Evolutionary conservation across 2,329 filamentous ascomycete species (phyloP), one percentile per base, ranked within the genome.

Genomic region (Ascochyta pisi): DNA sequence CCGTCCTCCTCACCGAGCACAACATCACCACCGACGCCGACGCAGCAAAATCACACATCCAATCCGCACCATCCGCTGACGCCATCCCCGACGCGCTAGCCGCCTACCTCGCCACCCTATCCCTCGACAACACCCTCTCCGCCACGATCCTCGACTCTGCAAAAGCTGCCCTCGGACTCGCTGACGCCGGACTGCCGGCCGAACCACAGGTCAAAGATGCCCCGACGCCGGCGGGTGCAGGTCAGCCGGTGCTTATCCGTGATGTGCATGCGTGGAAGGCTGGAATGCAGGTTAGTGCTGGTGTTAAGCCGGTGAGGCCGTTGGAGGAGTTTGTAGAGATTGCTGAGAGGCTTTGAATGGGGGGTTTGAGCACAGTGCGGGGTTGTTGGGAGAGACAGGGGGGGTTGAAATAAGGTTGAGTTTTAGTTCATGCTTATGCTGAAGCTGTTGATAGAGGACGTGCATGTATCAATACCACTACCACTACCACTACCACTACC

Each of bases 211-310:
- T 81, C 68, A 34, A 64, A 12, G 65, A 58, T 29, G 63, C 71
- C 44, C 60, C 65, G 45, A 57, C 68, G 50, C 60, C 62, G 37
- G 54, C 54, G 4, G 62, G 66, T 22, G 69, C 69, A n/a, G 64
- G 53, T 5, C 62, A 67, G 54, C 82, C 87, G 0, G 76, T 83
- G 16, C 78, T 89, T 48, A 92, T 98, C 66, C 86, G 85, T 42
- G 91, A 96, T 70, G 89, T 96, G 3, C 83, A 89, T 58, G 83
- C 85, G 27, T 97, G 89, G 83, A 96, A 95, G 82, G 87, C 90
- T 0, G 82, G 85, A 13, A 81, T 97, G 66, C 80, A 84, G 56
- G 84, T 91, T 26, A 95, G 88, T 61, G 82, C 84, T 22, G 94
- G 91, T 0, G 86, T 92, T 1, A 83, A 83, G 58, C 85, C 93